Base-by-base conservation (phyloP, 306 rosid genomes). In the Prunus mongolica region DNA sequence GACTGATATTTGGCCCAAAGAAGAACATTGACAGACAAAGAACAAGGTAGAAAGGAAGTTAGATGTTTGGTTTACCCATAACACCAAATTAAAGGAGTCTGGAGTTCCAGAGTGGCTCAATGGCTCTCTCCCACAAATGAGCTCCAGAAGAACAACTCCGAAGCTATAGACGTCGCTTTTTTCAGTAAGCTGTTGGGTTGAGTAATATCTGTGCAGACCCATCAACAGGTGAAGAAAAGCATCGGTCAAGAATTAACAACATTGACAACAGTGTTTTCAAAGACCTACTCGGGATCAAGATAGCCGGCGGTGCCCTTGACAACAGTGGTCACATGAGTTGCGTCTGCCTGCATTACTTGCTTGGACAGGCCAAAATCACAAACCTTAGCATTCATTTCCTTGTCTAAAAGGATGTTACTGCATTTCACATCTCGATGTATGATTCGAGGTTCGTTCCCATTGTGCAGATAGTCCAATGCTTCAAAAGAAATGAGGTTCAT, bases 231-330 rank as follows among this genome's bases (percentile, higher is more conserved):
- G 28, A 46, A 34, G 13, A 22, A 28, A 18, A 66, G 2, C 57
- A 14, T 49, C 57, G 10, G 8, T 46, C 41, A 32, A 22, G 9
- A 60, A 74, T 47, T 34, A 67, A 12, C 24, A 45, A 27, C 24
- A 41, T 27, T 16, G 25, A 19, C 22, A 14, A 14, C 11, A 57
- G 6, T 54, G 22, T 4, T 65, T 50, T 54, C 2, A 4, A 70
- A 56, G 79, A 66, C 90, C 14, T 94, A 94, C 98, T 94, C 98
- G 16, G 98, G 98, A 86, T 94, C 98, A 5, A 94, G 90, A 83
- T 94, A 94, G 16, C 98, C 97, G 51, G 93, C 96, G 32, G 98
- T 94, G 70, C 98, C 98, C 81, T 94, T 94, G 71, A 94, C 98
- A 64, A 91, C 83, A 6, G 98, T 94, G 71, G 97, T 94, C 69